A percentile compares a stretch with the other conserved stretches of the same genome.
phyloP scores from a whole-genome alignment of 1,139 yeast species.

The Yamadazyma atlantica region DNA sequence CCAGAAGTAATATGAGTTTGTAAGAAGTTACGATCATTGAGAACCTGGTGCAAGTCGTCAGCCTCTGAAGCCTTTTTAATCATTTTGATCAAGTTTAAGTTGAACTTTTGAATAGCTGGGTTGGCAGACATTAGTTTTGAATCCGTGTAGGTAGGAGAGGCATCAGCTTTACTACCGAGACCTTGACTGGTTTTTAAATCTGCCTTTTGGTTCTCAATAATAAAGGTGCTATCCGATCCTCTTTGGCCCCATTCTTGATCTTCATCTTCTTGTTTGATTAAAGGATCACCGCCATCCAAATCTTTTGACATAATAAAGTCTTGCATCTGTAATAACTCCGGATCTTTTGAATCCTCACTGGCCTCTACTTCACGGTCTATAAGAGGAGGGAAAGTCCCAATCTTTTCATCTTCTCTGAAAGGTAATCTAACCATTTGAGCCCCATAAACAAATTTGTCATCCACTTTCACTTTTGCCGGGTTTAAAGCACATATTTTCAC shows the following conservation, averaged over 20 bases:
- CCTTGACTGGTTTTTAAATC: conserved; percentile 11
- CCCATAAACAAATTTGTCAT: conserved; percentile 22
- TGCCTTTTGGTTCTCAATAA: conserved; percentile 16
- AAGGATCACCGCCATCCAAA: conserved; percentile 16
- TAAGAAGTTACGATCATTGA: conserved; percentile 27
- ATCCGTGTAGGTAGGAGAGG: conserved; percentile 8
- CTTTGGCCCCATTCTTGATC: neutral
- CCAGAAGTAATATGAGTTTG: conserved; percentile 23
- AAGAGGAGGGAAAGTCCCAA: conserved; percentile 61
- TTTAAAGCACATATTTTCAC: conserved; percentile 57
- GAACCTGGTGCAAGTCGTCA: conserved; percentile 20
- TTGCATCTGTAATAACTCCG: conserved; percentile 23
- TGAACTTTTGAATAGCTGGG: conserved; percentile 32
- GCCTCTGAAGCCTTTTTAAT: conserved; percentile 25
- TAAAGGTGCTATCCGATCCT: neutral
- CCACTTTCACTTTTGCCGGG: conserved; percentile 40
- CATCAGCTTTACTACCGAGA: conserved; percentile 4
- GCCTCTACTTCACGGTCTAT: conserved; percentile 28
- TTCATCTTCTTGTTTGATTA: neutral
- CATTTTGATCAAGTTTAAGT: conserved; percentile 25
- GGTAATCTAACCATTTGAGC: conserved; percentile 58
- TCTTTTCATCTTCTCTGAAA: conserved; percentile 72
- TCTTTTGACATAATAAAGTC: conserved; percentile 24
- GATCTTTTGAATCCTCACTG: conserved; percentile 6
- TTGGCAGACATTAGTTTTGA: conserved; percentile 24